Evolutionary conservation across 805 yeast genomes (phyloP).

Genomic region (Millerozyma acaciae): DNA sequence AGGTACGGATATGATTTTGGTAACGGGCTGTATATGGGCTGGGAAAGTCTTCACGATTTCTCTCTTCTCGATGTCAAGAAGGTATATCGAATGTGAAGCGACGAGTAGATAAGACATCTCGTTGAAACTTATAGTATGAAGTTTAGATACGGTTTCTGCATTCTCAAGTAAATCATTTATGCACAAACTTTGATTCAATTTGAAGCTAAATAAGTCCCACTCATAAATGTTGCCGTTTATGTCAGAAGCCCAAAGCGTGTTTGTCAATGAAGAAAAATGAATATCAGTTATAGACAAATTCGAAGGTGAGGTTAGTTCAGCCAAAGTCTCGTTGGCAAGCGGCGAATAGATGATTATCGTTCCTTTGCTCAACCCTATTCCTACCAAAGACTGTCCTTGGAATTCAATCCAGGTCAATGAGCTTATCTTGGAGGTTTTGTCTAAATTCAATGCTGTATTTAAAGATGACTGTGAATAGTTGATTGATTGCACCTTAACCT

Average conservation of each 20-base stretch:
- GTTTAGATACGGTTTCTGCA: constrained; percentile 29
- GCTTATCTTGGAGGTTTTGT: constrained; percentile 47
- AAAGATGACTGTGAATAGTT: constrained; percentile 39
- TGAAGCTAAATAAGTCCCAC: constrained; percentile 53
- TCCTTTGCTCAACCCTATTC: constrained; percentile 66
- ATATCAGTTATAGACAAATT: constrained; percentile 49
- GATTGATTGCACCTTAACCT: constrained; percentile 58
- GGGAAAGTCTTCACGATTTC: constrained; percentile 54
- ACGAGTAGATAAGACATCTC: constrained; percentile 46
- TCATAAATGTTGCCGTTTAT: constrained; percentile 53
- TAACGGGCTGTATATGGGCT: constrained; percentile 72
- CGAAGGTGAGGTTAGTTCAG: constrained; percentile 45
- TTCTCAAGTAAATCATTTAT: constrained; percentile 35
- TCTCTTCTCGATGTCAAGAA: constrained; percentile 41
- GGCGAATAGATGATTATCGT: constrained; percentile 66
- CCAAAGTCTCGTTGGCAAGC: constrained; percentile 50
- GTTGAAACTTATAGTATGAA: constrained; percentile 25
- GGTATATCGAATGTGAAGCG: constrained; percentile 64
- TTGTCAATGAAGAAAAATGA: constrained; percentile 38
- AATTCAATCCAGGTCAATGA: constrained; percentile 50
- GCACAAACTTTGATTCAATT: constrained; percentile 39
- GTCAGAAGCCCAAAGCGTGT: constrained; percentile 58
- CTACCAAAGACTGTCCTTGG: constrained; percentile 45
- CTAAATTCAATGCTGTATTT: constrained; percentile 49
- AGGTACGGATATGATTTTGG: constrained; percentile 39